These are phyloP conservation scores for Mycogone perniciosa DNA, from an alignment of 2,329 filamentous ascomycete species.

Conservation along the genomic window DNA sequence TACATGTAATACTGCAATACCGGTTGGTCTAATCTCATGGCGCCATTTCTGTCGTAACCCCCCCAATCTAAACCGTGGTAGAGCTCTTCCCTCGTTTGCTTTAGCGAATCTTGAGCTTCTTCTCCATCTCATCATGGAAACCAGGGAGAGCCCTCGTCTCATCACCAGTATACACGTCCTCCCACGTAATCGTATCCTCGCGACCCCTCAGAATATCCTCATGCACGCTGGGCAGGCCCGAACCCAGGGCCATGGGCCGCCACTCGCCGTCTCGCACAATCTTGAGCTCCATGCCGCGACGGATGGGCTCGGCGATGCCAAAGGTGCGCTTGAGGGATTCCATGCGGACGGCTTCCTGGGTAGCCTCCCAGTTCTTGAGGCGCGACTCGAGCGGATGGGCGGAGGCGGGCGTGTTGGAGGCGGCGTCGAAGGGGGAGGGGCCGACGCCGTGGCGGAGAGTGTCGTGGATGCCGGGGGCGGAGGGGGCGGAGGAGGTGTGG, in stretches of 20 bases:
- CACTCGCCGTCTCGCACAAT: conserved; percentile 76
- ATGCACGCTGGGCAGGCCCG: conserved; percentile 61
- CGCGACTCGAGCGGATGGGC: conserved; percentile 88
- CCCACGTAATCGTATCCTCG: conserved; percentile 78
- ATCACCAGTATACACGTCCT: conserved; percentile 83
- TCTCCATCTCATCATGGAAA: conserved; percentile 92
- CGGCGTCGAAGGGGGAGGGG: conserved; percentile 47
- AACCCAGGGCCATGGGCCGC: conserved; percentile 64
- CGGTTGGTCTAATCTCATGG: not conserved
- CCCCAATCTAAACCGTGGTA: not conserved
- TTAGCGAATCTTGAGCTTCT: conserved; percentile 67
- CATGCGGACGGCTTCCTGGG: conserved; percentile 84
- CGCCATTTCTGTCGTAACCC: too few relatives aligned
- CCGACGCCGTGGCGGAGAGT: conserved; percentile 80
- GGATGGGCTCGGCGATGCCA: conserved; percentile 87
- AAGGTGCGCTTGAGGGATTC: conserved; percentile 79
- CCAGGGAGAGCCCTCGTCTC: conserved; percentile 64
- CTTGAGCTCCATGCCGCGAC: conserved; percentile 91
- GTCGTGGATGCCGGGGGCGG: conserved; percentile 88
- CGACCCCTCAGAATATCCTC: conserved; percentile 80
- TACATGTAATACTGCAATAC: not conserved
- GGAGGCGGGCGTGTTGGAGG: conserved; percentile 42
- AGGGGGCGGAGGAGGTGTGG: conserved; percentile 67
- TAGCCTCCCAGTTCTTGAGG: conserved; percentile 82
- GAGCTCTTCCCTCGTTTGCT: not conserved